phyloP scores from a whole-genome alignment of 352 stramenopile species.

The Globisporangium viniferum region DNA sequence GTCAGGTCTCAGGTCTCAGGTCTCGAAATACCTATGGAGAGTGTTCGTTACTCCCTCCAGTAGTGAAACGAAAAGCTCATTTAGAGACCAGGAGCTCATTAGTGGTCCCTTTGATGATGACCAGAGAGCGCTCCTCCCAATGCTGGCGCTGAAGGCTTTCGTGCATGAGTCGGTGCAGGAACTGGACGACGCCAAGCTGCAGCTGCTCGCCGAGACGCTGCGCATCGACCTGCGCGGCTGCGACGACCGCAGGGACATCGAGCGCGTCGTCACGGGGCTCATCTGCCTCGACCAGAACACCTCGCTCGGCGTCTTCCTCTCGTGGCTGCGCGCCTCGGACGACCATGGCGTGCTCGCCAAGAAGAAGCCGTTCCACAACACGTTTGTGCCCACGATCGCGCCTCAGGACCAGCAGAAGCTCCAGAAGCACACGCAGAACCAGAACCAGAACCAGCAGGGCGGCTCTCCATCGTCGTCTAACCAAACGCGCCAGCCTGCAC shows the following conservation, averaged over 20 bases:
- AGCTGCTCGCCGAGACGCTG: conserved; percentile 52
- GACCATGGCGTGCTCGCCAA: conserved; percentile 28
- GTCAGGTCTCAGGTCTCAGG: no score
- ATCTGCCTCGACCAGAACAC: conserved; percentile 75
- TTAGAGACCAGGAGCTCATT: no score
- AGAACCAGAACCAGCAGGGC: neutral
- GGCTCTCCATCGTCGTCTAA: neutral
- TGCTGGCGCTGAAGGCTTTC: conserved; percentile 64
- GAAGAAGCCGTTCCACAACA: conserved; percentile 51
- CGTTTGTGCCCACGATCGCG: conserved; percentile 57
- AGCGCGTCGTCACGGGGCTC: conserved; percentile 56
- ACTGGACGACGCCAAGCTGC: conserved; percentile 43
- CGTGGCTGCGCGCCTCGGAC: conserved; percentile 45
- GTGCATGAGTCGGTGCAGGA: conserved; percentile 57
- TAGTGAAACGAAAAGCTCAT: no score
- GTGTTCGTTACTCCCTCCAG: no score
- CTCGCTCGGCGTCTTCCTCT: conserved; percentile 61
- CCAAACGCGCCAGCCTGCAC: conserved; percentile 11
- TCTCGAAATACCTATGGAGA: no score
- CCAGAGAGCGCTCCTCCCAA: conserved; percentile 6
- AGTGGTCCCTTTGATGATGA: neutral
- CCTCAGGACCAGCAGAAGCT: conserved; percentile 9
- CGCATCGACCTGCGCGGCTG: conserved; percentile 59
- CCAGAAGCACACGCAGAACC: neutral
- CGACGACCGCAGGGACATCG: conserved; percentile 54